Percentiles rank a stretch among this genome's conserved stretches.
These are phyloP conservation scores for Phialocephala sp. DNA, from an alignment of 2,329 filamentous ascomycete genomes.

Conservation along the genomic window DNA sequence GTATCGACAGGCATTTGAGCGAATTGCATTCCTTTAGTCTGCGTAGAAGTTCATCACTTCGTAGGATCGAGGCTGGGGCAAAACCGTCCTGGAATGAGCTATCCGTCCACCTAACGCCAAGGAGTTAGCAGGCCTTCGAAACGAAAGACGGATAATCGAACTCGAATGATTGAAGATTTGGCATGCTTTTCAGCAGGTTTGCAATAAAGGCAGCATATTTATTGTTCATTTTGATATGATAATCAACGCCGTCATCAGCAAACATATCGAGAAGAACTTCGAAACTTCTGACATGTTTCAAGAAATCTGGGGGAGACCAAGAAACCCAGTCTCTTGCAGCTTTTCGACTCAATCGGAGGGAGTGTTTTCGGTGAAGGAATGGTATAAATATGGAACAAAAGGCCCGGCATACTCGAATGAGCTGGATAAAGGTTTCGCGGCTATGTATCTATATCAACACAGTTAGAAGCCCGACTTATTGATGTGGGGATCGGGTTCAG, in stretches of 20 bases:
- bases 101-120: not conserved
- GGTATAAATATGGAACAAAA: slow-evolving; percentile 1
- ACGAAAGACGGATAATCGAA: not conserved
- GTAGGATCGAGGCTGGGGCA: not conserved
- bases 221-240: not conserved
- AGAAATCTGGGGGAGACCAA: not conserved
- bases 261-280: not conserved
- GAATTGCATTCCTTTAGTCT: not conserved
- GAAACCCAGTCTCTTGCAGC: not conserved
- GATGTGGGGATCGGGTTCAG: not conserved
- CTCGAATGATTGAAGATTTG: not conserved
- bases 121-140: not conserved
- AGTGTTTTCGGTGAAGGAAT: not conserved
- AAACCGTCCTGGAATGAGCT: not conserved
- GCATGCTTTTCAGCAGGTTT: not conserved
- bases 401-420: slow-evolving; percentile 1
- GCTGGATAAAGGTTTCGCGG: not conserved
- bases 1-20: not conserved
- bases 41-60: not conserved
- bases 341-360: slow-evolving; percentile 6
- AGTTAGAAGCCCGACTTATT: not conserved
- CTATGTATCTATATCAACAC: not conserved
- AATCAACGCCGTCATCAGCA: not conserved
- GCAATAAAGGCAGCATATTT: not conserved
- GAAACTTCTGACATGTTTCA: slow-evolving; percentile 2